Evolutionary conservation across 495 filamentous ascomycete species (phyloP), one percentile per base, ranked within the genome.

Genomic region (Bathelium albidoporum): DNA sequence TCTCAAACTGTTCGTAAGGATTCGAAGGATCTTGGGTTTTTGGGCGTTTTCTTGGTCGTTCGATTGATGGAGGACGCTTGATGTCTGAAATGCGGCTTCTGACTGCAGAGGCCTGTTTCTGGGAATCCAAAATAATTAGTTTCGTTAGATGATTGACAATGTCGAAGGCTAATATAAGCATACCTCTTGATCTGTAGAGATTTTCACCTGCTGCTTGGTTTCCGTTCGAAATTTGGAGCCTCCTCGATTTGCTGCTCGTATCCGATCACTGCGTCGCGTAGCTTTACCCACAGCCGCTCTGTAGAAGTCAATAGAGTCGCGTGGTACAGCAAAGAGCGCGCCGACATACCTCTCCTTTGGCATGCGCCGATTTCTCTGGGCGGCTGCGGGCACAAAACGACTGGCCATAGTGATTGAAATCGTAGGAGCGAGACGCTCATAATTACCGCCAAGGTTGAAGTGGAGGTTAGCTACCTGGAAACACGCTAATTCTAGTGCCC

Each of bases 81-180:
- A 39, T 39, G 34, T 39, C 34, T 39, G 34, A 14, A 39, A 39
- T 39, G 34, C 34, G 34, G 34, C 34, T 39, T 39, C 34, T 39
- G 5, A 39, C 34, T 39, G 34, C 14, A 14, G 34, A 39, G 34
- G 34, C 34, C 34, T 39, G 14, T 39, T 39, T 39, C 34, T 39
- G 14, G 14, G 34, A 39, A 39, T 39, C 14, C 34, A 39, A 14
- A 39, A 5, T 5, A 39, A 39, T 39, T 14, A 39, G 34, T 5
- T 39, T 39, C n/a, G 29, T 60, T 60, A 39, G 59, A 60, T 60
- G 1, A 60, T 60, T 60, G 59, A 60, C 26, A 60, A 18, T n/a
- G 29, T 39, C 59, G 32, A 36, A 60, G n/a, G 24, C 9, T n/a
- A 4, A 36, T 41, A 36, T n/a, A 36, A 36, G 41, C 59, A 60